These are phyloP conservation scores for Penicillium lividum DNA, from an alignment of 495 filamentous ascomycete species.

Conservation along the genomic window DNA sequence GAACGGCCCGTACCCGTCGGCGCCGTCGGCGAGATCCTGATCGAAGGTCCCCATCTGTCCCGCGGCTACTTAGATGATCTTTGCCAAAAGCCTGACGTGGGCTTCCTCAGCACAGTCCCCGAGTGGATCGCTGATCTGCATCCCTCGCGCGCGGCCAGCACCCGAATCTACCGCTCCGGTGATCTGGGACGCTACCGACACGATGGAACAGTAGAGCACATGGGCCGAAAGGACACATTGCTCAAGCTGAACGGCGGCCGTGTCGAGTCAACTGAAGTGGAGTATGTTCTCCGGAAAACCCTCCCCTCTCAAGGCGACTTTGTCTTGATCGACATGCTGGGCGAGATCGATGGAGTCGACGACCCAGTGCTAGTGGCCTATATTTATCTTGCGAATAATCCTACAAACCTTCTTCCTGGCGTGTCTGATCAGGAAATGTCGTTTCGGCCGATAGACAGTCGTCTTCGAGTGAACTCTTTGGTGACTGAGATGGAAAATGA, in stretches of 20 bases:
- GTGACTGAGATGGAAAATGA: conserved; percentile 9
- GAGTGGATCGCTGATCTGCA: conserved; percentile 20
- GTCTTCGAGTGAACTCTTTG: conserved; percentile 8
- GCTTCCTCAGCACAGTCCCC: conserved; percentile 17
- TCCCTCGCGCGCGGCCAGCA: conserved; percentile 1
- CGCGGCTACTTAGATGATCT: conserved; percentile 52
- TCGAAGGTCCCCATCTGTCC: conserved; percentile 59
- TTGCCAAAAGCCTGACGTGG: conserved; percentile 14
- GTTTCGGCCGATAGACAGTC: conserved; percentile 17
- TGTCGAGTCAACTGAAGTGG: conserved; percentile 75
- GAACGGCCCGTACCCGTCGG: conserved; percentile 54
- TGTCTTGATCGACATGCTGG: conserved; percentile 29
- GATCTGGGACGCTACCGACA: conserved; percentile 74
- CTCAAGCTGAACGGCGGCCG: conserved; percentile 79
- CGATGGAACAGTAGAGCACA: conserved; percentile 69
- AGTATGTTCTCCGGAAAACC: conserved; percentile 22
- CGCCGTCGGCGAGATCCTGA: conserved; percentile 55
- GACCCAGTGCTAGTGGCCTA: conserved; percentile 27
- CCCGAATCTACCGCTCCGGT: conserved; percentile 68
- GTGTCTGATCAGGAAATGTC: conserved; percentile 19
- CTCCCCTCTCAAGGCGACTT: conserved; percentile 21
- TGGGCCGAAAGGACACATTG: conserved; percentile 77
- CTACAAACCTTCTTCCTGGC: conserved; percentile 11
- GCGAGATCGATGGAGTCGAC: conserved; percentile 20
- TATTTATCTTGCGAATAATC: conserved; percentile 21